Base-by-base conservation (phyloP, 176 grass and related monocot species). In the Carex parvula region DNA sequence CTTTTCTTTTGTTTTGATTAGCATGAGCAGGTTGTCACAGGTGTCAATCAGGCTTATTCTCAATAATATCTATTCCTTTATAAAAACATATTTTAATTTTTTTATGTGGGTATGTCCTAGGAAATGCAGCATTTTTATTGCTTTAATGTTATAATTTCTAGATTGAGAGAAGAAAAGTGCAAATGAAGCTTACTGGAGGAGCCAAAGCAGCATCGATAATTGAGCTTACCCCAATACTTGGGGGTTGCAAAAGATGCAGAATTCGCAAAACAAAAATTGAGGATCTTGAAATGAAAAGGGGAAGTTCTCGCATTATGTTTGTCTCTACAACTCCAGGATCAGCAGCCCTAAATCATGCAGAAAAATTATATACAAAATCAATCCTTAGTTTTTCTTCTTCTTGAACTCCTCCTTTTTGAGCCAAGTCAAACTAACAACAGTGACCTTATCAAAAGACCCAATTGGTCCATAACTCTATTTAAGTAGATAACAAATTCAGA, bases 241-340 rank as follows among this genome's bases (percentile, higher is more conserved):
- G 89, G 48, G 80, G 57, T 54, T 92, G 91, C 11, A 91, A 70
- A 86, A 98, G 88, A 46, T 84, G 81, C 58, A 95, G 29, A 74
- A 86, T 22, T 52, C 77, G 84, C 3, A 93, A 48, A 85, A 85
- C 83, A 44, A 86, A 87, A 84, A 90, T 84, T 0, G 95, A 89
- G 6, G 88, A 86, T 70, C 67, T 83, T 32, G 81, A 91, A 69
- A 98, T 83, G 6, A 60, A 84, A 35, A 71, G 54, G 79, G 95
- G 89, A 83, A 98, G 82, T 84, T 98, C 93, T 22, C 88, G 85
- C 96, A 98, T 98, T 64, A 98, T 95, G 76, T 85, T 86, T 62
- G 95, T 98, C 67, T 93, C 79, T 8, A 92, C 93, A 4, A 87
- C 60, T 60, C 95, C 92, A 3, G 93, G 96, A 88, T 98, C 96